phyloP scores from a whole-genome alignment of 495 filamentous ascomycete species.

The Annulohypoxylon moriforme region DNA sequence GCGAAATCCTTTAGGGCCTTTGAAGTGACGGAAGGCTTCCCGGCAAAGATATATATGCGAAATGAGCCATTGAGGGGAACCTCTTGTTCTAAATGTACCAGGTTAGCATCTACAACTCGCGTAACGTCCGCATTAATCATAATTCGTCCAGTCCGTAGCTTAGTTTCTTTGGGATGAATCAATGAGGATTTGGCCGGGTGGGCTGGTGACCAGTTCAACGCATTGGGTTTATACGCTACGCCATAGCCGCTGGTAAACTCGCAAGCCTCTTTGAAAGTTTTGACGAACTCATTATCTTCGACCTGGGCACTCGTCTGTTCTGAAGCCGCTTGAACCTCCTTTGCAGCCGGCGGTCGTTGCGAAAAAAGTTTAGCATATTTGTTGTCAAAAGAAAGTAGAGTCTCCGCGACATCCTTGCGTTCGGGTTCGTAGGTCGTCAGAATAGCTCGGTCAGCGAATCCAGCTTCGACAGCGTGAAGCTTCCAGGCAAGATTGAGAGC shows the following conservation, averaged over 20 bases:
- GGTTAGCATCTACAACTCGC: slow-evolving; percentile 84
- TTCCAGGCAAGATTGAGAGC: slow-evolving; percentile 89
- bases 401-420: slow-evolving; percentile 74
- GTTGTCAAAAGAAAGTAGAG: slow-evolving; percentile 78
- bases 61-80: slow-evolving; percentile 88
- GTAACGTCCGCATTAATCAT: slow-evolving; percentile 82
- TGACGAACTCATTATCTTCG: slow-evolving; percentile 75
- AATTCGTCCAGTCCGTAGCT: slow-evolving; percentile 74
- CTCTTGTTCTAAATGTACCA: slow-evolving; percentile 88
- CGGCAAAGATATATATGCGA: slow-evolving; percentile 85
- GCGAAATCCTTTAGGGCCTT: slow-evolving; percentile 75
- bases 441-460: slow-evolving; percentile 65
- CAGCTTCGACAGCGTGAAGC: slow-evolving; percentile 74
- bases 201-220: slow-evolving; percentile 70
- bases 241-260: slow-evolving; percentile 78
- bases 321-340: slow-evolving; percentile 60
- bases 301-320: slow-evolving; percentile 38
- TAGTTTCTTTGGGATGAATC: slow-evolving; percentile 71
- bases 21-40: slow-evolving; percentile 66
- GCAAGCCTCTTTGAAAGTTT: slow-evolving; percentile 76
- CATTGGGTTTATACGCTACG: slow-evolving; percentile 71
- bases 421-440: slow-evolving; percentile 80
- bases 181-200: slow-evolving; percentile 78
- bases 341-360: slow-evolving; percentile 65
- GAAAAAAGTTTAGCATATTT: slow-evolving; percentile 76